A percentile compares a stretch with the other conserved stretches of the same genome.
Conservation (phyloP, 1,284 basidiomycete genomes). For the Heterobasidion irregulare region DNA sequence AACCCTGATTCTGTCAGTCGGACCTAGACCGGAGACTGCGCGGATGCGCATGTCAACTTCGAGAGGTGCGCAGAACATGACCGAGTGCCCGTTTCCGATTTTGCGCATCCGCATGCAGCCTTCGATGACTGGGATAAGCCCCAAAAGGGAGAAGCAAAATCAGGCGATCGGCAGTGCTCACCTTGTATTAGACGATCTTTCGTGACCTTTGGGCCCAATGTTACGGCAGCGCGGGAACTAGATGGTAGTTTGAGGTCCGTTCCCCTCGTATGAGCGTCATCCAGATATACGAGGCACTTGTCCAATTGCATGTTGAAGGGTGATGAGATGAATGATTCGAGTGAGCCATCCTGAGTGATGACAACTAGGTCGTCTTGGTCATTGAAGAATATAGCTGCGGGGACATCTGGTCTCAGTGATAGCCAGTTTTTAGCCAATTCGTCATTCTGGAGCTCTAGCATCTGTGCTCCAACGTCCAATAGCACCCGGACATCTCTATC, state of each 20-base stretch:
- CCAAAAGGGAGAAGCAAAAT: not conserved
- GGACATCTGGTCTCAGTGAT: constrained; percentile 16
- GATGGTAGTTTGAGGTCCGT: constrained; percentile 46
- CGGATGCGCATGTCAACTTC: constrained; percentile 39
- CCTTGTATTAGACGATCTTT: constrained; percentile 50
- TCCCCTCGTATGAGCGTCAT: constrained; percentile 51
- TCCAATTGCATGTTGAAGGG: constrained; percentile 32
- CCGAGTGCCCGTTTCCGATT: constrained; percentile 38
- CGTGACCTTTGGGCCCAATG: constrained; percentile 42
- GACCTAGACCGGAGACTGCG: constrained; percentile 10
- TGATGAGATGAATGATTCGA: constrained; percentile 33
- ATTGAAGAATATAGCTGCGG: constrained; percentile 41
- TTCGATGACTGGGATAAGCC: constrained; percentile 9
- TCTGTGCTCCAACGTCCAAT: constrained; percentile 51
- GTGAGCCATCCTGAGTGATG: constrained; percentile 27
- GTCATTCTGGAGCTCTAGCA: constrained; percentile 39
- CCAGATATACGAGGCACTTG: constrained; percentile 42
- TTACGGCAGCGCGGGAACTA: constrained; percentile 38
- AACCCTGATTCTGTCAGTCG: constrained; percentile 11
- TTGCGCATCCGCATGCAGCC: constrained; percentile 45
- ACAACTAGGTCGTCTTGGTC: constrained; percentile 34
- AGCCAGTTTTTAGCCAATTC: constrained; percentile 36
- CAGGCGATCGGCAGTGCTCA: constrained; percentile 11
- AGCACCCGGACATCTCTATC: constrained; percentile 31
- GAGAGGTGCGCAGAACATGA: constrained; percentile 42